These are phyloP conservation scores for Gonapodya sp. DNA, from an alignment of 192 early-diverging fungal species.

Conservation along the genomic window DNA sequence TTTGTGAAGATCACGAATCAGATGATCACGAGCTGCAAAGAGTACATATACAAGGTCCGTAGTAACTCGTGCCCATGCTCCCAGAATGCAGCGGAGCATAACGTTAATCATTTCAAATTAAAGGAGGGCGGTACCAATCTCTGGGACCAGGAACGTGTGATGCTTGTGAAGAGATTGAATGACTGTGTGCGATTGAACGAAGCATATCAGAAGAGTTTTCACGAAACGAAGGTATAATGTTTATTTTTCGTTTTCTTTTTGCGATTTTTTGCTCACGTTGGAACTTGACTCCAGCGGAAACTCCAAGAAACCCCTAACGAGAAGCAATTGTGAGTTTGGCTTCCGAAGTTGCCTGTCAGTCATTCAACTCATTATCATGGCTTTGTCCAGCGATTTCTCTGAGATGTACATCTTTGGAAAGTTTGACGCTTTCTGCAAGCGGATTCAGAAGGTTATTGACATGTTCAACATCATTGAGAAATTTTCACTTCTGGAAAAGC, in stretches of 20 bases:
- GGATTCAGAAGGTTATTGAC: conserved; percentile 57
- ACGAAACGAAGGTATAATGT: conserved; percentile 42
- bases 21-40: conserved; percentile 60
- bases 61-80: too few species aligned
- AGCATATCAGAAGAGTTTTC: conserved; percentile 51
- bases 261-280: neutral
- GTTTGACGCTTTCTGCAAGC: conserved; percentile 61
- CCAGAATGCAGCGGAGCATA: too few species aligned
- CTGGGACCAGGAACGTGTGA: conserved; percentile 49
- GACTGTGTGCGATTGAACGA: conserved; percentile 51
- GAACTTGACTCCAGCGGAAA: conserved; percentile 24
- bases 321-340: conserved; percentile 37
- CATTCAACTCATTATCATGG: too few species aligned
- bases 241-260: too few species aligned
- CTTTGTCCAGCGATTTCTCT: neutral
- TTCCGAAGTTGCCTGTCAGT: neutral
- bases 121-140: conserved; percentile 46
- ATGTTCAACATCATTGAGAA: conserved; percentile 61
- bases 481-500: conserved; percentile 41
- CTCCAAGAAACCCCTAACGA: conserved; percentile 49
- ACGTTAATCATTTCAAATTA: neutral
- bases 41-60: conserved; percentile 49
- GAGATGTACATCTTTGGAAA: conserved; percentile 55
- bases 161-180: conserved; percentile 40
- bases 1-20: conserved; percentile 63